A percentile compares a stretch with the other conserved stretches of the same genome.
phyloP scores from a whole-genome alignment of 176 grass and related monocot species.

The Puccinellia tenuiflora region DNA sequence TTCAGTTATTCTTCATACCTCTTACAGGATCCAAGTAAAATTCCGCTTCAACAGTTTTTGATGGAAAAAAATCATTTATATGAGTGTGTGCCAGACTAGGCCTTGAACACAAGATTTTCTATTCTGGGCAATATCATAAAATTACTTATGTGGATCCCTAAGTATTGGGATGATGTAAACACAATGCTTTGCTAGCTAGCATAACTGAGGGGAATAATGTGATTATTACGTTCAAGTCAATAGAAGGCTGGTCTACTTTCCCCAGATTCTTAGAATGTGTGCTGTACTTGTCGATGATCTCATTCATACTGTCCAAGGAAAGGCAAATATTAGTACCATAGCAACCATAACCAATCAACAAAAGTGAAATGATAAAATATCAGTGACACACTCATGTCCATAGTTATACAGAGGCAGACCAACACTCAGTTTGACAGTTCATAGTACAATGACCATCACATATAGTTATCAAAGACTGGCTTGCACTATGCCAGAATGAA shows the following conservation, averaged over 20 bases:
- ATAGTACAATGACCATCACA: neutral
- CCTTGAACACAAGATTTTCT: slow-evolving; percentile 10
- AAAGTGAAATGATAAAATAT: slow-evolving; percentile 8
- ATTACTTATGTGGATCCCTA: neutral
- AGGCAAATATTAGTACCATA: slow-evolving; percentile 25
- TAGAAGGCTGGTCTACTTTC: slow-evolving; percentile 49
- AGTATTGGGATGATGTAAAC: neutral
- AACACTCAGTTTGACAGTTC: neutral
- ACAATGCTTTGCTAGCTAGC: neutral
- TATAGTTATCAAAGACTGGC: neutral
- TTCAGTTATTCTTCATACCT: neutral
- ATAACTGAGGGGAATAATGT: slow-evolving; percentile 8
- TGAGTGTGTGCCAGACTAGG: neutral
- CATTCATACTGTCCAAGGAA: slow-evolving; percentile 70
- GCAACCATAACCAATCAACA: neutral
- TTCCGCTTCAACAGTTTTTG: neutral
- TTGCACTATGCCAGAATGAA: neutral
- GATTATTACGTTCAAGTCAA: slow-evolving; percentile 73
- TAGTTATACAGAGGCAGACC: neutral
- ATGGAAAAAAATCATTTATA: neutral
- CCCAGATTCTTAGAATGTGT: slow-evolving; percentile 71
- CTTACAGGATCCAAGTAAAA: neutral
- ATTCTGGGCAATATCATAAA: neutral
- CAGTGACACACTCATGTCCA: neutral
- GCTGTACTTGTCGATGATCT: slow-evolving; percentile 66